Percentiles rank a stretch among this genome's conserved stretches.
Evolutionary conservation across 2,329 filamentous ascomycete species (phyloP).

Genomic region (Hymenoscyphus repandus): DNA sequence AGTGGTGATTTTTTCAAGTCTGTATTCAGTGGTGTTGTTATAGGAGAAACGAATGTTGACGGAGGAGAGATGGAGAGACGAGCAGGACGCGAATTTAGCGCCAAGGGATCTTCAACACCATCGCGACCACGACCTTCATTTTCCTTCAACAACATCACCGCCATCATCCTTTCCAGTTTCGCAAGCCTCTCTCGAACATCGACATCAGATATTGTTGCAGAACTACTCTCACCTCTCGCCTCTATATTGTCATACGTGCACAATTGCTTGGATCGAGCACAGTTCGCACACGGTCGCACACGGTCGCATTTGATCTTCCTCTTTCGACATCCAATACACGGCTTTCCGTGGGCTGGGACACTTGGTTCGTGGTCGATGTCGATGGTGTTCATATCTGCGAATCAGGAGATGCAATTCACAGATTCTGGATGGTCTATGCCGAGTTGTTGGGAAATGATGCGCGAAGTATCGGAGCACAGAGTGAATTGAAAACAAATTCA

Average conservation of each 20-base stretch:
- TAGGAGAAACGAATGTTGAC: neutral
- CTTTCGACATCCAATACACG: slow-evolving; percentile 18
- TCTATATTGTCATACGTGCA: slow-evolving; percentile 46
- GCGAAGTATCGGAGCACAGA: too few species aligned
- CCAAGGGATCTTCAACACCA: neutral
- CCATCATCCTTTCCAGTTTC: slow-evolving; percentile 20
- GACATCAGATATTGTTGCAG: slow-evolving; percentile 1
- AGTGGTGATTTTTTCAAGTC: neutral
- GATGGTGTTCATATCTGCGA: slow-evolving; percentile 2
- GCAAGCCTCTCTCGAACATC: slow-evolving; percentile 19
- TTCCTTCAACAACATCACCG: slow-evolving; percentile 12
- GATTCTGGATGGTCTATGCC: too few species aligned
- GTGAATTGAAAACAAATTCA: neutral
- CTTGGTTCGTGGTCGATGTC: neutral
- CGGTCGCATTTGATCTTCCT: slow-evolving; percentile 70
- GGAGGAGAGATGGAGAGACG: neutral
- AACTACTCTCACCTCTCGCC: neutral
- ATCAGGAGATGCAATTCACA: neutral
- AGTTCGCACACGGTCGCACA: slow-evolving; percentile 65
- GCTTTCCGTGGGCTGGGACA: slow-evolving; percentile 3
- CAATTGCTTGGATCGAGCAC: slow-evolving; percentile 55
- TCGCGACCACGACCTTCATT: neutral
- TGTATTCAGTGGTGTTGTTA: neutral
- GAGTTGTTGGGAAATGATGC: too few species aligned
- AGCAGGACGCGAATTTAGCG: neutral